Evolutionary conservation across 208 protist species (phyloP).

Genomic region (Trypanosoma vivax): DNA sequence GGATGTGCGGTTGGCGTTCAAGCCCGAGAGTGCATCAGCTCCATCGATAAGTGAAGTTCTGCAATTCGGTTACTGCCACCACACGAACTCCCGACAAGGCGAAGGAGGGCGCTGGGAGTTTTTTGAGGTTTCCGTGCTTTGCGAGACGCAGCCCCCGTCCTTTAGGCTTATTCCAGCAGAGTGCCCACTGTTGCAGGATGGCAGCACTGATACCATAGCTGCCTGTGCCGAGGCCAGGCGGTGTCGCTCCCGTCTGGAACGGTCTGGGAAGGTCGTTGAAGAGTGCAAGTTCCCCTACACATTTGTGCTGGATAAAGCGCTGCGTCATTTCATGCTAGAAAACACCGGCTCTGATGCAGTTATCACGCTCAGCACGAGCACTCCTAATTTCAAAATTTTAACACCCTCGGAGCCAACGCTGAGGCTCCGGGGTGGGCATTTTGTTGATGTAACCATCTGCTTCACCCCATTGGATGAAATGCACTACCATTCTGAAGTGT

Average conservation of each 20-base stretch:
- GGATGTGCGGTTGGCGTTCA: slow-evolving; percentile 66
- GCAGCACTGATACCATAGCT: neutral
- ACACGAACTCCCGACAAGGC: slow-evolving; percentile 60
- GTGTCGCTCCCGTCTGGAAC: neutral
- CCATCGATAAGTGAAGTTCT: slow-evolving; percentile 38
- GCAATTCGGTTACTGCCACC: slow-evolving; percentile 57
- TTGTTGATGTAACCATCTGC: slow-evolving; percentile 34
- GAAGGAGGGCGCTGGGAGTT: slow-evolving; percentile 78
- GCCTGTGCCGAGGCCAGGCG: neutral
- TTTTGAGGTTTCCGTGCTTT: slow-evolving; percentile 45
- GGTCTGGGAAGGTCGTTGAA: neutral
- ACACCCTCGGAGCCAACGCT: slow-evolving; percentile 21
- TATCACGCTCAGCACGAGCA: slow-evolving; percentile 50
- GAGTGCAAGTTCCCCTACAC: slow-evolving; percentile 40
- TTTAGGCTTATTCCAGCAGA: slow-evolving; percentile 35
- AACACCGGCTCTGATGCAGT: slow-evolving; percentile 73
- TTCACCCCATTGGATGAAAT: slow-evolving; percentile 59
- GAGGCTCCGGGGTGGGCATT: slow-evolving; percentile 29
- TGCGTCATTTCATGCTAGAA: slow-evolving; percentile 47
- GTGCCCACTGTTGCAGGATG: neutral
- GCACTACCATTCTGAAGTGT: slow-evolving; percentile 27
- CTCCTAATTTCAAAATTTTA: slow-evolving; percentile 37
- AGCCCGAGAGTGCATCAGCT: slow-evolving; percentile 40
- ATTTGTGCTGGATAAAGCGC: slow-evolving; percentile 39
- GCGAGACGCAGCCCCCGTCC: slow-evolving; percentile 48